phyloP scores from a whole-genome alignment of 345 rosid genomes.

The Salix dunnii region DNA sequence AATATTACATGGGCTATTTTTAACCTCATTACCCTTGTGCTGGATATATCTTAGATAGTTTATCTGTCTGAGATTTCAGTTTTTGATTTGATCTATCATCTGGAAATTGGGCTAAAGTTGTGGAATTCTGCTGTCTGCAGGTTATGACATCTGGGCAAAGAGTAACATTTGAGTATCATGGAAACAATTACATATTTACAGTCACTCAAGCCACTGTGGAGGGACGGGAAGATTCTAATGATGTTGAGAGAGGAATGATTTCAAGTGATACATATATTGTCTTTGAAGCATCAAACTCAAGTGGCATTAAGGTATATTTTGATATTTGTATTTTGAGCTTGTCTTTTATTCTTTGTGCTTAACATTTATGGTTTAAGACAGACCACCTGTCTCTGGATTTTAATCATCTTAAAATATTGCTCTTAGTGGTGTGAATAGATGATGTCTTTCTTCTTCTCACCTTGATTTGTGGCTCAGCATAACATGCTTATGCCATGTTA shows the following conservation, averaged over 20 bases:
- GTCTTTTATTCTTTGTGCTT: background rate
- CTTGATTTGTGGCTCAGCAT: background rate
- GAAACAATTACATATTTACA: conserved; percentile 79
- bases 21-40: background rate
- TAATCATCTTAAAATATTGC: background rate
- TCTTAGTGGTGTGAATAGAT: background rate
- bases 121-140: conserved; percentile 37
- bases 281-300: conserved; percentile 80
- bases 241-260: conserved; percentile 81
- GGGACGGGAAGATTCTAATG: conserved; percentile 56
- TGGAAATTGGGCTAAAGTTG: background rate
- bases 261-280: conserved; percentile 67
- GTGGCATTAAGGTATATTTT: conserved; percentile 83
- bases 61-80: background rate
- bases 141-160: conserved; percentile 89
- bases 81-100: background rate
- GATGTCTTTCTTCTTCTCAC: background rate
- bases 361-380: background rate
- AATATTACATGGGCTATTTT: background rate
- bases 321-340: conserved; percentile 1
- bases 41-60: background rate
- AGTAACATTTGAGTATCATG: conserved; percentile 83
- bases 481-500: background rate
- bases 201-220: conserved; percentile 78
- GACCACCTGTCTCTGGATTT: background rate